Evolutionary conservation across 768 basidiomycete genomes (phyloP).

Genomic region (Kwoniella bestiolae): DNA sequence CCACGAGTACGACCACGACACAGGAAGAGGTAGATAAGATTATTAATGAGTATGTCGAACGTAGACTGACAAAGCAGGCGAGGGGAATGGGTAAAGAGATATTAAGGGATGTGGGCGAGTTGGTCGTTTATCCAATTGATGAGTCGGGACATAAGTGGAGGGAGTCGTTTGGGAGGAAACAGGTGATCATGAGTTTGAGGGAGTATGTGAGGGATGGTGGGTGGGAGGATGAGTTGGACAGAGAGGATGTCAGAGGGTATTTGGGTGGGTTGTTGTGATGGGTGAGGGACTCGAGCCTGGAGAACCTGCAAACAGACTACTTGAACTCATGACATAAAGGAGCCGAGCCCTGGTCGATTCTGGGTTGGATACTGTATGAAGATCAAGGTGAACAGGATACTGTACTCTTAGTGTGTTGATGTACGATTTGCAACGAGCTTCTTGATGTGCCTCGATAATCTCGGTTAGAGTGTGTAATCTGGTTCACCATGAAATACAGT

Average conservation of each 20-base stretch:
- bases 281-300: too few species aligned
- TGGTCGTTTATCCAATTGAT: neutral
- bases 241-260: neutral
- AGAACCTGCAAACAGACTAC: too few species aligned
- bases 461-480: too few species aligned
- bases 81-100: neutral
- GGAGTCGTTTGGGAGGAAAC: neutral
- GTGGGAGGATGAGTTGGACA: slow-evolving; percentile 5
- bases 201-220: neutral
- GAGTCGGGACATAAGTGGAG: neutral
- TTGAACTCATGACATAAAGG: too few species aligned
- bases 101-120: neutral
- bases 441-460: too few species aligned
- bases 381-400: too few species aligned
- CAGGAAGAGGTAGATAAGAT: neutral
- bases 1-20: neutral
- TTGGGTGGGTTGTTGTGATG: neutral
- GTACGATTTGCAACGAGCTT: too few species aligned
- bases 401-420: too few species aligned
- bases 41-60: neutral
- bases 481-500: too few species aligned
- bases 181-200: neutral
- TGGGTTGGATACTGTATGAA: too few species aligned
- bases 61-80: neutral
- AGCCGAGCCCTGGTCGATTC: too few species aligned